These are phyloP conservation scores for Malassezia yamatoensis DNA, from an alignment of 1,284 basidiomycete genomes.

Conservation along the genomic window DNA sequence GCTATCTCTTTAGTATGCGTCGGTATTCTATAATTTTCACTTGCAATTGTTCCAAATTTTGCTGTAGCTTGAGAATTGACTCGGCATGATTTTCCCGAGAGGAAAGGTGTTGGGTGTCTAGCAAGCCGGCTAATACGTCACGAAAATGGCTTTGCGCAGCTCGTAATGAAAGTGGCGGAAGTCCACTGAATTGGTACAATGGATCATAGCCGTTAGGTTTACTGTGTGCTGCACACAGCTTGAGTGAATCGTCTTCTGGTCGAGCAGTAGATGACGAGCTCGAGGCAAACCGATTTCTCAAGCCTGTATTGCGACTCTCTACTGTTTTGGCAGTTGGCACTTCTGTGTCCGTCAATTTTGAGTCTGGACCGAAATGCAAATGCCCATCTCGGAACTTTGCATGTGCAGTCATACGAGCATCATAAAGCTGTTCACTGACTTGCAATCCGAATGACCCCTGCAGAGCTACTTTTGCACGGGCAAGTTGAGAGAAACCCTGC, in stretches of 20 bases:
- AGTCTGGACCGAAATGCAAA: not conserved
- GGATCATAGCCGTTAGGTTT: constrained; percentile 10
- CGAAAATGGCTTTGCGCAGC: constrained; percentile 23
- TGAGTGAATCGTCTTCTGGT: not conserved
- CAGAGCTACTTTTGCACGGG: constrained; percentile 28
- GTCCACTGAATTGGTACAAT: constrained; percentile 24
- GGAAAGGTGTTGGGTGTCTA: not conserved
- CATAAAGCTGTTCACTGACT: constrained; percentile 24
- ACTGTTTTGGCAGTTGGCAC: not conserved
- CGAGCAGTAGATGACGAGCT: not conserved
- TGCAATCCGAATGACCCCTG: constrained; percentile 17
- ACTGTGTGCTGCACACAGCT: not conserved
- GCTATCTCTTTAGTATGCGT: not conserved
- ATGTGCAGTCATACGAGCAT: constrained; percentile 18
- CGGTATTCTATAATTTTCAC: not conserved
- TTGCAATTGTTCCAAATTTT: constrained; percentile 1
- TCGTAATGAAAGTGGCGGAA: constrained; percentile 21
- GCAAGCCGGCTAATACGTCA: not conserved
- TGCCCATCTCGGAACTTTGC: not conserved
- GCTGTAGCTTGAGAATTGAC: not conserved
- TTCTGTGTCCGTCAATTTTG: not conserved
- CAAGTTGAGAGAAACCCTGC: constrained; percentile 22
- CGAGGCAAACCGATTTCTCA: not conserved
- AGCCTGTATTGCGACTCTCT: not conserved
- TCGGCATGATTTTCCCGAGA: not conserved